phyloP scores from a whole-genome alignment of 352 stramenopile genomes.

The Phytophthora ohioensis region DNA sequence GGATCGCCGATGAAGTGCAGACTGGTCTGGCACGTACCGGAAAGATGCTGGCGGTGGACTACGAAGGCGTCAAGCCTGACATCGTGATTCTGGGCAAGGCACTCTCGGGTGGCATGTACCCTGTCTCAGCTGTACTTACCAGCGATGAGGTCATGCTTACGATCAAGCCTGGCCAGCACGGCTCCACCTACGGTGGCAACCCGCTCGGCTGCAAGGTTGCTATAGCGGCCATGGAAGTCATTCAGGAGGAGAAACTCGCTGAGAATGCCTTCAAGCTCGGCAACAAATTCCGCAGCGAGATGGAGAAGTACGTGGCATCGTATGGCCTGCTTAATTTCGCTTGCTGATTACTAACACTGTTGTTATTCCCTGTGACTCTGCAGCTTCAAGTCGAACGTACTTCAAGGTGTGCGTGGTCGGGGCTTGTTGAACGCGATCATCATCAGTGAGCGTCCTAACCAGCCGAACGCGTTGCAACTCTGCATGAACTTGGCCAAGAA shows the following conservation, averaged over 20 bases:
- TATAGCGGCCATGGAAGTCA: constrained; percentile 92
- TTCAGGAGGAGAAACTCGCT: constrained; percentile 97
- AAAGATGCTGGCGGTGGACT: constrained; percentile 96
- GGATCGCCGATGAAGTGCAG: constrained; percentile 99
- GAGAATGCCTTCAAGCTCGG: constrained; percentile 95
- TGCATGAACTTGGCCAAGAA: constrained; percentile 96
- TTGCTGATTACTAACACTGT: constrained; percentile 15
- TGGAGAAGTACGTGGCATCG: constrained; percentile 66
- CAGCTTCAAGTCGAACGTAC: constrained; percentile 69
- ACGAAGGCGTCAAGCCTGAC: constrained; percentile 97
- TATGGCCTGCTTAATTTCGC: neutral
- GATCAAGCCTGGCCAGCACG: constrained; percentile 97
- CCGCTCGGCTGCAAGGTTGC: constrained; percentile 97
- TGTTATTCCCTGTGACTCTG: constrained; percentile 7
- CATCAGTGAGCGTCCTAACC: constrained; percentile 92
- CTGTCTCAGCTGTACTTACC: constrained; percentile 97
- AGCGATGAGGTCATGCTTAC: constrained; percentile 98
- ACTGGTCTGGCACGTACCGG: constrained; percentile 97
- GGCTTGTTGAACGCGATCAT: constrained; percentile 99
- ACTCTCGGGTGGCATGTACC: constrained; percentile 97
- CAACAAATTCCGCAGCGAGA: constrained; percentile 93
- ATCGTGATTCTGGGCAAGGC: constrained; percentile 97
- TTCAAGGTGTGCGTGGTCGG: constrained; percentile 92
- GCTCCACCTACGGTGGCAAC: constrained; percentile 98
- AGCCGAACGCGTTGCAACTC: constrained; percentile 93